These are phyloP conservation scores for Gleditsia sinensis DNA, from an alignment of 306 rosid species.

Conservation along the genomic window DNA sequence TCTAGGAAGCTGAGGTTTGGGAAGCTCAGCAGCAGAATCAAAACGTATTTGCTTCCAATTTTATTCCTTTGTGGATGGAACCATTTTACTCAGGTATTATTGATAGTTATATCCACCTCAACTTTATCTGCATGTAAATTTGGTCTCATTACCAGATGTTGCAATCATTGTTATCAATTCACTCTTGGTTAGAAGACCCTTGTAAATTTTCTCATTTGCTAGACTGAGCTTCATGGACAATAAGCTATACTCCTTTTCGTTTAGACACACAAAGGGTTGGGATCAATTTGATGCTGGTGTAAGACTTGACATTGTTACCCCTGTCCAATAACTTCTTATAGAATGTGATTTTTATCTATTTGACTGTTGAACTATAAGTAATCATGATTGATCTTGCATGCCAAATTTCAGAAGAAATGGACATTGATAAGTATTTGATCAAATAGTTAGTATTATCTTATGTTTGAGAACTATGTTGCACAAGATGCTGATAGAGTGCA, in stretches of 20 bases:
- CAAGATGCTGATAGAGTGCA: not conserved
- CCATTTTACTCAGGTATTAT: slow-evolving; percentile 71
- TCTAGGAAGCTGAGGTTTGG: slow-evolving; percentile 62
- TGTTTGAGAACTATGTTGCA: not conserved
- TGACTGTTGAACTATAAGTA: not conserved
- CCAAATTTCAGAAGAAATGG: slow-evolving; percentile 7
- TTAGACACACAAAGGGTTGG: not conserved
- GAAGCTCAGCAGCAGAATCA: slow-evolving; percentile 64
- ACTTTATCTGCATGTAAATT: not conserved
- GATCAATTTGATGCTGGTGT: not conserved
- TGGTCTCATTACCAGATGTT: not conserved
- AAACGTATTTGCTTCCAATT: slow-evolving; percentile 78
- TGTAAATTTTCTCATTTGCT: slow-evolving; percentile 5
- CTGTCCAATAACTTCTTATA: not conserved
- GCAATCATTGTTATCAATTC: not conserved
- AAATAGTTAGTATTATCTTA: no score
- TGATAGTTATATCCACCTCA: slow-evolving; percentile 7
- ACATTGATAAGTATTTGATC: not conserved
- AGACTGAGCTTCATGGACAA: not conserved
- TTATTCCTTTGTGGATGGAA: slow-evolving; percentile 85
- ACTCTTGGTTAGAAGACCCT: not conserved
- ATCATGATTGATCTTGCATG: slow-evolving; percentile 15
- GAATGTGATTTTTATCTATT: not conserved
- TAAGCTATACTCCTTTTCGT: not conserved
- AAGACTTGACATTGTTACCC: not conserved